Percentiles rank a stretch among this genome's conserved stretches.
Evolutionary conservation across 208 protist genomes (phyloP).

Genomic region (Blastocrithidia nonstop): DNA sequence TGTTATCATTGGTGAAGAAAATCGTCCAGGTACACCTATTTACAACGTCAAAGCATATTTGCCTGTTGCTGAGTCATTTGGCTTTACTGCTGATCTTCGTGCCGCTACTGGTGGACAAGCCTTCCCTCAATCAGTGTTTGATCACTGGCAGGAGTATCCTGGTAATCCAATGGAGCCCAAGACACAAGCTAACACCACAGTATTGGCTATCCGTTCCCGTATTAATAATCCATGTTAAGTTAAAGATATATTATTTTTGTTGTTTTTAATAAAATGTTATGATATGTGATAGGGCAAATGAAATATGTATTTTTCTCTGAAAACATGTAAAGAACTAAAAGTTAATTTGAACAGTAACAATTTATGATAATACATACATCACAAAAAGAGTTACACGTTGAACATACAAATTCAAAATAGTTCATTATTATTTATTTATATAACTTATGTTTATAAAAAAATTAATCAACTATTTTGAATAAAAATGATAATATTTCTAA

Average conservation of each 20-base stretch:
- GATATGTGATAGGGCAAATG: conserved; percentile 1
- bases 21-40: conserved; percentile 91
- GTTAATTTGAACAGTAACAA: no score
- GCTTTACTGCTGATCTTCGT: conserved; percentile 92
- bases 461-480: no score
- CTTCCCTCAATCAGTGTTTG: conserved; percentile 97
- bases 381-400: no score
- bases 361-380: no score
- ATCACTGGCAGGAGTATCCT: conserved; percentile 93
- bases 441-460: no score
- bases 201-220: conserved; percentile 83
- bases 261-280: conserved; percentile 3
- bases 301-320: background rate
- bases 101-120: conserved; percentile 89
- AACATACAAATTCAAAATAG: no score
- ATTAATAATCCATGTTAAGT: conserved; percentile 25
- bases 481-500: no score
- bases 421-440: no score
- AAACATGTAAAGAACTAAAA: no score
- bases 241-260: background rate
- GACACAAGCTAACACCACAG: conserved; percentile 51
- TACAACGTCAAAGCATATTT: conserved; percentile 96
- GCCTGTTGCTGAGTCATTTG: conserved; percentile 98
- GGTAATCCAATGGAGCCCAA: conserved; percentile 75
- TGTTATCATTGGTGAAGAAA: conserved; percentile 92